Base-by-base conservation (phyloP, 192 early-diverging fungal species). In the Podila epigama region DNA sequence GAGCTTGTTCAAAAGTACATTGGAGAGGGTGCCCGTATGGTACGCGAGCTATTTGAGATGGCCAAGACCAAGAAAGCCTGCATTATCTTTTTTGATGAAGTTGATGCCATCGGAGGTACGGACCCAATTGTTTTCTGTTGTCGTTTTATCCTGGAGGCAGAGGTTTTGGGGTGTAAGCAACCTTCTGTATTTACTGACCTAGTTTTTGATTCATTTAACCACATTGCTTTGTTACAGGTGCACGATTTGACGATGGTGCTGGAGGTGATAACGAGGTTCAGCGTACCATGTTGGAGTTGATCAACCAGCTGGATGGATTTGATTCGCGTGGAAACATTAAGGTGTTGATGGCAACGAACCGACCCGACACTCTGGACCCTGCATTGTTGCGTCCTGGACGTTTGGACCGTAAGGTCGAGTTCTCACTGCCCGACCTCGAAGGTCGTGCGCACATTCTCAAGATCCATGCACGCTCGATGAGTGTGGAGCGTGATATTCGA, bases 181-280 rank as follows among this genome's bases (percentile, higher is more conserved):
- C 6, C 4, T 44, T 5, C 7, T 18, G 36, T 44, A 44, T 8
- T 48, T 16, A 9, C 0, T 48, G 22, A 16, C 8, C 15, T 32
- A 40, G 28, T 44, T 39, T 5, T 60, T 70, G 28, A 4, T 18
- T 13, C 20, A 18, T 61, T 80, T 50, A 32, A 16, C 36, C 29
- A 56, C 6, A 18, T 51, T 60, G 93, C n/a, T n/a, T n/a, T n/a
- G 25, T 48, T 22, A 48, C 25, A 48, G 44, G 97, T 62, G 95
- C 98, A 18, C 93, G 98, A 70, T 94, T 94, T 67, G 97, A 98
- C 79, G 98, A 99, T 81, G 98, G 98, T 44, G 92, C 96, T 51
- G 98, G 98, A 71, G 97, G 97, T 48, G 98, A 99, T 83, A 98
- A 99, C 72, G 98, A 99, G 81, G 98, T 99, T 20, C 98, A 99